Conservation (phyloP, 371 early-diverging fungal genomes). For the Lichtheimia corymbifera region DNA sequence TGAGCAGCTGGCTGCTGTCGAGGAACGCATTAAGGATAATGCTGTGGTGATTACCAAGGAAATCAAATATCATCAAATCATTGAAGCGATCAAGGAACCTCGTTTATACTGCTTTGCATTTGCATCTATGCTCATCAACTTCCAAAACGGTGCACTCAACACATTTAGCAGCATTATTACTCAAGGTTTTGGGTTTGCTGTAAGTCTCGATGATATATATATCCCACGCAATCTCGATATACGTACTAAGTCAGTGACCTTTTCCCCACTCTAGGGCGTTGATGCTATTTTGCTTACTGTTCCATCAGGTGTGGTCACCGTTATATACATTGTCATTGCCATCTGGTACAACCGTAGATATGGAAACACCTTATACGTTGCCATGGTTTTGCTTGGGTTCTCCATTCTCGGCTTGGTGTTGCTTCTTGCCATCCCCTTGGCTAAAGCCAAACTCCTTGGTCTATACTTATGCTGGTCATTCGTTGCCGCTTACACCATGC, state of each 20-base stretch:
- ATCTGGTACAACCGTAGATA: conserved; percentile 13
- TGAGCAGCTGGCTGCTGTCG: conserved; percentile 25
- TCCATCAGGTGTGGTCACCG: conserved; percentile 17
- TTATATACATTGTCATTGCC: conserved; percentile 14
- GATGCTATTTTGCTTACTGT: conserved; percentile 22
- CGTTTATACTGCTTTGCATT: conserved; percentile 27
- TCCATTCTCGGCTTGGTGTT: conserved; percentile 22
- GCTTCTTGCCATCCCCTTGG: conserved; percentile 21
- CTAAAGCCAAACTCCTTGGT: conserved; percentile 24
- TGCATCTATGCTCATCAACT: conserved; percentile 29
- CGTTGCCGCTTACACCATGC: conserved; percentile 19
- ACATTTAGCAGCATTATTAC: conserved; percentile 40
- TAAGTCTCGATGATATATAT: conserved; percentile 13
- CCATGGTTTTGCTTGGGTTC: conserved; percentile 5
- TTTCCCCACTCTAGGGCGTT: conserved; percentile 4
- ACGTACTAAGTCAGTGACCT: not conserved
- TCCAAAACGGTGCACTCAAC: conserved; percentile 41
- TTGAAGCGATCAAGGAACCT: conserved; percentile 33
- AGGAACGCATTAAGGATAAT: conserved; percentile 29
- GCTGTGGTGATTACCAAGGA: conserved; percentile 26
- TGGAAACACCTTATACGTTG: conserved; percentile 16
- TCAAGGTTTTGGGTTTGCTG: conserved; percentile 38
- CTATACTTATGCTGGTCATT: conserved; percentile 22
- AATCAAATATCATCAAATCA: conserved; percentile 29
- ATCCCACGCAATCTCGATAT: not conserved